These are phyloP conservation scores for Rubus parviflorus DNA, from an alignment of 306 rosid species.

Conservation along the genomic window DNA sequence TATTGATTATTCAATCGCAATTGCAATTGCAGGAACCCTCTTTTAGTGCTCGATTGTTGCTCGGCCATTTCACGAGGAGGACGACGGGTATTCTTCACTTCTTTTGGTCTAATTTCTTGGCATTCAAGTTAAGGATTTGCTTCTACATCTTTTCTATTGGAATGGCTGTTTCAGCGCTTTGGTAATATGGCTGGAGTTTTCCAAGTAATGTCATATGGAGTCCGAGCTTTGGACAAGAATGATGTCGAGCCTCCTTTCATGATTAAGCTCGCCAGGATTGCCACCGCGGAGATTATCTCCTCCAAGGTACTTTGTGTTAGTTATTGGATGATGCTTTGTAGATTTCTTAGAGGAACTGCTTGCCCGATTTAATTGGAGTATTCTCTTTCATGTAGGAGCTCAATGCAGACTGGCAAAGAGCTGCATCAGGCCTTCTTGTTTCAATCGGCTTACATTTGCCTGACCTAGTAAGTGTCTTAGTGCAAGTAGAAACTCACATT, in stretches of 20 bases:
- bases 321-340: neutral
- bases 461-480: conserved; percentile 68
- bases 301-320: conserved; percentile 63
- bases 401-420: conserved; percentile 89
- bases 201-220: conserved; percentile 92
- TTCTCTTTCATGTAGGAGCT: conserved; percentile 59
- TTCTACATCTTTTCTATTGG: neutral
- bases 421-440: conserved; percentile 86
- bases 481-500: neutral
- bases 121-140: neutral
- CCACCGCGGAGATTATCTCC: conserved; percentile 83
- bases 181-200: conserved; percentile 96
- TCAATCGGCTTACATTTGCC: conserved; percentile 90
- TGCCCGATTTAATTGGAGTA: conserved; percentile 20
- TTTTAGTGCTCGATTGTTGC: conserved; percentile 85
- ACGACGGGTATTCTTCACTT: conserved; percentile 57
- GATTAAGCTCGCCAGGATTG: conserved; percentile 86
- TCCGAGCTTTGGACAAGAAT: conserved; percentile 59
- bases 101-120: conserved; percentile 5
- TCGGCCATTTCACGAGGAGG: conserved; percentile 84
- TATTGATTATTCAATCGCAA: neutral
- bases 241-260: conserved; percentile 74
- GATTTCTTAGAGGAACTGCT: neutral
- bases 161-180: conserved; percentile 56
- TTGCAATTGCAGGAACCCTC: conserved; percentile 57